phyloP scores from a whole-genome alignment of 495 filamentous ascomycete genomes.

The Tetracladium marchalianum region DNA sequence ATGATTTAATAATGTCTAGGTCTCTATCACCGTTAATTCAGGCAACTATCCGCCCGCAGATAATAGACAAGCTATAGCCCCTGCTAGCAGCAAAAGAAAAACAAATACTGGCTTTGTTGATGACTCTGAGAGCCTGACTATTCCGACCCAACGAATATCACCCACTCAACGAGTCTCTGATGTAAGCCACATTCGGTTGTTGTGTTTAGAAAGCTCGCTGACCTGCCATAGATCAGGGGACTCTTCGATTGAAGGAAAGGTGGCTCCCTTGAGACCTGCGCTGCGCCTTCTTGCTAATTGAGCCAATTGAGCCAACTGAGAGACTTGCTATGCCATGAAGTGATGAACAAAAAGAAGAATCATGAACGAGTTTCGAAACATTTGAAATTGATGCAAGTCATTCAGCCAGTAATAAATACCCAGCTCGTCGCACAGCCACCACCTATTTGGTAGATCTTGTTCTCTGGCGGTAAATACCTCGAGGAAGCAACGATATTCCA shows the following conservation, averaged over 20 bases:
- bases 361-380: too few species aligned
- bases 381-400: background rate
- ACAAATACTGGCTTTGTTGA: background rate
- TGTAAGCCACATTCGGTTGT: conserved; percentile 22
- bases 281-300: background rate
- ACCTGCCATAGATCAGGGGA: conserved; percentile 36
- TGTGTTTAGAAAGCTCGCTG: conserved; percentile 9
- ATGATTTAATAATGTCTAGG: conserved; percentile 13
- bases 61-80: background rate
- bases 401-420: conserved; percentile 38
- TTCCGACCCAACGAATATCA: conserved; percentile 32
- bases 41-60: conserved; percentile 5
- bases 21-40: conserved; percentile 24
- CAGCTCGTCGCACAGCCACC: conserved; percentile 90
- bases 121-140: background rate
- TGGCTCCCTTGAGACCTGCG: background rate
- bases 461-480: conserved; percentile 31
- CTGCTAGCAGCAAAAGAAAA: background rate
- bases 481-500: conserved; percentile 52
- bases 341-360: too few species aligned
- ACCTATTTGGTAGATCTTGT: conserved; percentile 45
- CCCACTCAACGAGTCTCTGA: conserved; percentile 60
- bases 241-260: conserved; percentile 35
- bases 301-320: background rate
- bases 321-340: background rate